Conservation (phyloP, 1,284 basidiomycete species). For the Microbotryum silenes-acaulis region DNA sequence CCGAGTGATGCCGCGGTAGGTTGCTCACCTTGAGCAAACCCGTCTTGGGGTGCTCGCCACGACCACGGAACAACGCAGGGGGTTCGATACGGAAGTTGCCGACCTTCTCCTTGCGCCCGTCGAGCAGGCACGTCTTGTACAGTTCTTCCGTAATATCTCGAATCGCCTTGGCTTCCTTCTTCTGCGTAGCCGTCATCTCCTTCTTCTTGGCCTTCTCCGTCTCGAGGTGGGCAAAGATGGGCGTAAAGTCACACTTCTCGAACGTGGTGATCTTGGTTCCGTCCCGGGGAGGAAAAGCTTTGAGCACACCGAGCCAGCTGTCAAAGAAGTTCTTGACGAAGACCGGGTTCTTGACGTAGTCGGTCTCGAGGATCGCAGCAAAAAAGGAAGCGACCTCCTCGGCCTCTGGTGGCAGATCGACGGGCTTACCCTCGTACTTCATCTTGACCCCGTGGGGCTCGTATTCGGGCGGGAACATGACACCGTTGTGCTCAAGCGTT, state of each 20-base stretch:
- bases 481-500: slow-evolving; percentile 85
- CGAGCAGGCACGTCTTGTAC: slow-evolving; percentile 76
- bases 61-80: slow-evolving; percentile 91
- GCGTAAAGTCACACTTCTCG: slow-evolving; percentile 82
- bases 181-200: slow-evolving; percentile 70
- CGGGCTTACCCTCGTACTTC: slow-evolving; percentile 80
- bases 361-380: slow-evolving; percentile 83
- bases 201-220: slow-evolving; percentile 89
- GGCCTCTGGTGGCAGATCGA: slow-evolving; percentile 72
- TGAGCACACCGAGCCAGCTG: slow-evolving; percentile 73
- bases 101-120: slow-evolving; percentile 93
- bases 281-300: slow-evolving; percentile 69
- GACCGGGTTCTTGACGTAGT: slow-evolving; percentile 77
- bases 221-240: slow-evolving; percentile 91
- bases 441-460: slow-evolving; percentile 82
- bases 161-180: slow-evolving; percentile 76
- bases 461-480: slow-evolving; percentile 93
- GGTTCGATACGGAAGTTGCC: slow-evolving; percentile 99
- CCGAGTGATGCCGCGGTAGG: not conserved
- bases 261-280: slow-evolving; percentile 70
- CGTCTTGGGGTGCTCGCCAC: slow-evolving; percentile 97
- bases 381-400: slow-evolving; percentile 99
- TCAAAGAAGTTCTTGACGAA: slow-evolving; percentile 97
- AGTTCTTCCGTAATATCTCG: slow-evolving; percentile 77
- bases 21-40: slow-evolving; percentile 77